Evolutionary conservation across 2,329 filamentous ascomycete species (phyloP).

Genomic region (Dichotomopilus funicola): DNA sequence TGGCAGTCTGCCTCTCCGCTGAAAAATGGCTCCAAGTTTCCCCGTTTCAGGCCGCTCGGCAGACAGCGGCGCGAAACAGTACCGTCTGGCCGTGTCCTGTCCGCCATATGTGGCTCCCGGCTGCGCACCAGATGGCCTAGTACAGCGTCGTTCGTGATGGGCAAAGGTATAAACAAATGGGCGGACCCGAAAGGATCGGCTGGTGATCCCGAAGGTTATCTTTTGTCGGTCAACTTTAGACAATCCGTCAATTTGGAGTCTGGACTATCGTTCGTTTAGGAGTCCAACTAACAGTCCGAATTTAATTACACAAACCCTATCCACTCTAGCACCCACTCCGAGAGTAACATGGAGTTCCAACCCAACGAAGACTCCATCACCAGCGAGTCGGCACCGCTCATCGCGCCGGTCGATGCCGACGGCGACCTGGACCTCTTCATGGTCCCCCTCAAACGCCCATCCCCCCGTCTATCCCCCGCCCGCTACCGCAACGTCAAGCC

Average conservation of each 20-base stretch:
- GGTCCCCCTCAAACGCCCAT: slow-evolving; percentile 17
- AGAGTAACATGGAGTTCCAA: slow-evolving; percentile 13
- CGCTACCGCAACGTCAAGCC: slow-evolving; percentile 14
- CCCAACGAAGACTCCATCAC: slow-evolving; percentile 14
- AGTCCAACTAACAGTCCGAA: too few species aligned
- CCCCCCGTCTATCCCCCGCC: slow-evolving; percentile 5
- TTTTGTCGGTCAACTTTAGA: not conserved
- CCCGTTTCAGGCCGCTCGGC: slow-evolving; percentile 1
- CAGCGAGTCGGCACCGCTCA: slow-evolving; percentile 19
- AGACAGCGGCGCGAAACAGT: not conserved
- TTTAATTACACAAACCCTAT: too few species aligned
- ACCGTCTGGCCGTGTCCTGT: not conserved
- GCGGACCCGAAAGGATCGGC: not conserved
- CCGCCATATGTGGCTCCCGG: slow-evolving; percentile 2
- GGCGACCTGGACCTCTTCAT: slow-evolving; percentile 16
- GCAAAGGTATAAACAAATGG: slow-evolving; percentile 2
- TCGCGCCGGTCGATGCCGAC: slow-evolving; percentile 14
- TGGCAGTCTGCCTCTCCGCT: too few species aligned
- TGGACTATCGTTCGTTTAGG: too few species aligned
- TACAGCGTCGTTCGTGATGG: not conserved
- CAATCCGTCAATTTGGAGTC: too few species aligned
- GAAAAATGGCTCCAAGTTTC: not conserved
- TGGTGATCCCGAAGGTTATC: not conserved
- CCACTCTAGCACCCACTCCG: not conserved
- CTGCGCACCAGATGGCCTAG: not conserved